Conservation (phyloP, 1,139 yeast species). For the Lipomyces yarrowii region DNA sequence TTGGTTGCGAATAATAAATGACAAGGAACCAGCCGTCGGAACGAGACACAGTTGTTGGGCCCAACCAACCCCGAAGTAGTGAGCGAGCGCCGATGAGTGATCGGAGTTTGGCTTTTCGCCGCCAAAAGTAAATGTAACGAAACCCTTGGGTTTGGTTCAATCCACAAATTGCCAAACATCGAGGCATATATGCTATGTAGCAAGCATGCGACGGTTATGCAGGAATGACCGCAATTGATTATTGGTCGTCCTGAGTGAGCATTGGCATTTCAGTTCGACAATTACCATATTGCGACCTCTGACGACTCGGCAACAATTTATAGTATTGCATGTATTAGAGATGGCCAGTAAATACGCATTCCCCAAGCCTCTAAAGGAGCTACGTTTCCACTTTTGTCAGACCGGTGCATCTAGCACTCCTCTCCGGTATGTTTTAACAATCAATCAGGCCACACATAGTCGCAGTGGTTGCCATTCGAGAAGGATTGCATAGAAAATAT, state of each 20-base stretch:
- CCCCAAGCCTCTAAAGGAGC: constrained; percentile 69
- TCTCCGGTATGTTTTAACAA: constrained; percentile 47
- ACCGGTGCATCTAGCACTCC: constrained; percentile 70
- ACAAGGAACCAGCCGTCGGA: background rate
- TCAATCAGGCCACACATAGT: background rate
- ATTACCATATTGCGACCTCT: background rate
- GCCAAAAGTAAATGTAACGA: background rate
- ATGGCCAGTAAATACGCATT: constrained; percentile 62
- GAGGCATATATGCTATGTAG: background rate
- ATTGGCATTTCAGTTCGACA: background rate
- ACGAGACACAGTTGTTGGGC: background rate
- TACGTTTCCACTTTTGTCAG: constrained; percentile 79
- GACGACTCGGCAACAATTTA: background rate
- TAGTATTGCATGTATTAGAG: background rate
- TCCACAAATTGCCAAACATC: background rate
- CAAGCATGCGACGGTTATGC: background rate
- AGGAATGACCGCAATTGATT: background rate
- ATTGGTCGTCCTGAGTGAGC: background rate
- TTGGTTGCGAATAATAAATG: background rate
- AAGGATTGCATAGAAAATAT: background rate
- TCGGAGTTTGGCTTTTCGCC: background rate
- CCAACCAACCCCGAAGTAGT: too few relatives aligned
- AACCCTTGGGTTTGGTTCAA: background rate
- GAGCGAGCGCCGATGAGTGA: background rate
- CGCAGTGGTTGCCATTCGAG: background rate